Percentiles rank a stretch among this genome's conserved stretches.
Evolutionary conservation across 768 basidiomycete genomes (phyloP).

Genomic region (Piloderma croceum): DNA sequence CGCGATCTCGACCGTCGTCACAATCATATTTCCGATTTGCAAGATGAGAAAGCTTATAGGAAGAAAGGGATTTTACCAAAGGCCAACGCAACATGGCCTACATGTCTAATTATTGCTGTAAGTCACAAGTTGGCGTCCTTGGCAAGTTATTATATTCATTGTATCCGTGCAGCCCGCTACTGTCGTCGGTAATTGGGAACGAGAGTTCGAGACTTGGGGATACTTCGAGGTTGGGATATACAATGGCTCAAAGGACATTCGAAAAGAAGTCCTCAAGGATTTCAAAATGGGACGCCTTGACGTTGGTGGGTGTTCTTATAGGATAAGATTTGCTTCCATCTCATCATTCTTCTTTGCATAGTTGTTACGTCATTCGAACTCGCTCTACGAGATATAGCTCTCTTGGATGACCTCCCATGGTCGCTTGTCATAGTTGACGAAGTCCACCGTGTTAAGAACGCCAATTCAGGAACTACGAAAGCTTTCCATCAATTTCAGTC

Average conservation of each 20-base stretch:
- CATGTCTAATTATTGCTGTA: conserved; percentile 84
- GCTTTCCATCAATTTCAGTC: conserved; percentile 72
- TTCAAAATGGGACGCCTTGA: conserved; percentile 84
- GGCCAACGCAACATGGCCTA: conserved; percentile 75
- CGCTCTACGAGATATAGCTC: conserved; percentile 63
- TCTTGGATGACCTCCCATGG: conserved; percentile 64
- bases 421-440: conserved; percentile 82
- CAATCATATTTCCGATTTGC: conserved; percentile 59
- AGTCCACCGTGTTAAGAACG: conserved; percentile 86
- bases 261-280: conserved; percentile 53
- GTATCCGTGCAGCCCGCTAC: too few species aligned
- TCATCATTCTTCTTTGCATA: conserved; percentile 23
- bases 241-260: conserved; percentile 45
- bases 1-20: conserved; percentile 64
- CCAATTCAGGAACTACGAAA: conserved; percentile 53
- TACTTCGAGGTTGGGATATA: conserved; percentile 86
- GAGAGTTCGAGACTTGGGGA: conserved; percentile 89
- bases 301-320: conserved; percentile 50
- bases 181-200: conserved; percentile 83
- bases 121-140: too few species aligned
- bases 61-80: conserved; percentile 49
- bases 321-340: background rate
- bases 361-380: conserved; percentile 81
- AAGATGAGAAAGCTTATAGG: conserved; percentile 54
- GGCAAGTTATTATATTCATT: too few species aligned